Conservation (phyloP, 2,329 filamentous ascomycete species). For the Cercospora sp. region DNA sequence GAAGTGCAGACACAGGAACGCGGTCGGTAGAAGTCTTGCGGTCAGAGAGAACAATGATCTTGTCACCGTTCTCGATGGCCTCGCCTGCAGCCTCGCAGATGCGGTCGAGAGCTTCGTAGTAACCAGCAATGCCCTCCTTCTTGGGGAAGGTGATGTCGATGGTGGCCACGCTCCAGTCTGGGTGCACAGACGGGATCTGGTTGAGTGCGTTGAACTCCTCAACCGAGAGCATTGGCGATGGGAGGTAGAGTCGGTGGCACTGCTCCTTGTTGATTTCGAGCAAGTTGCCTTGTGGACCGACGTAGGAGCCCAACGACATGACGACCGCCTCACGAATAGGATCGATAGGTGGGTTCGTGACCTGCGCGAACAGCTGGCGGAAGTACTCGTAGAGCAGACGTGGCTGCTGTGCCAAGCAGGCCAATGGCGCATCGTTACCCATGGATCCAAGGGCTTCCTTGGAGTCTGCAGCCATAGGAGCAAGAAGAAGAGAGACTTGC, state of each 20-base stretch:
- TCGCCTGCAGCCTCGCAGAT: constrained; percentile 84
- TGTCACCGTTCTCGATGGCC: constrained; percentile 79
- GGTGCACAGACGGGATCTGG: constrained; percentile 70
- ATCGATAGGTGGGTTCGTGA: constrained; percentile 96
- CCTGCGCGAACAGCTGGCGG: constrained; percentile 94
- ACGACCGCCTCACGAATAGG: constrained; percentile 96
- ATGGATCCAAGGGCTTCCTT: constrained; percentile 97
- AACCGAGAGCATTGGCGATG: constrained; percentile 84
- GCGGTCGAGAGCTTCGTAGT: constrained; percentile 79
- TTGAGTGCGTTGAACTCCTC: constrained; percentile 86
- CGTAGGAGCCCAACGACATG: constrained; percentile 96
- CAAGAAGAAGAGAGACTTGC: constrained; percentile 87
- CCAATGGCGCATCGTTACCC: constrained; percentile 93
- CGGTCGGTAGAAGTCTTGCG: constrained; percentile 79
- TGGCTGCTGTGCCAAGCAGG: constrained; percentile 85
- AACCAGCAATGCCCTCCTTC: constrained; percentile 76
- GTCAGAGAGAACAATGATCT: constrained; percentile 86
- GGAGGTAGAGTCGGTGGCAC: constrained; percentile 80
- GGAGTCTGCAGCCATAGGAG: constrained; percentile 94
- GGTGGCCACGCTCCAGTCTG: constrained; percentile 80
- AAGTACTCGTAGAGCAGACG: constrained; percentile 94
- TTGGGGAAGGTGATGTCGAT: constrained; percentile 96
- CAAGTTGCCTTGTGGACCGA: constrained; percentile 92
- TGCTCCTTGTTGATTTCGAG: constrained; percentile 90
- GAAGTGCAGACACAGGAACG: constrained; percentile 78